Evolutionary conservation across 2,329 filamentous ascomycete species (phyloP).

Genomic region (Pseudogymnoascus sp.): DNA sequence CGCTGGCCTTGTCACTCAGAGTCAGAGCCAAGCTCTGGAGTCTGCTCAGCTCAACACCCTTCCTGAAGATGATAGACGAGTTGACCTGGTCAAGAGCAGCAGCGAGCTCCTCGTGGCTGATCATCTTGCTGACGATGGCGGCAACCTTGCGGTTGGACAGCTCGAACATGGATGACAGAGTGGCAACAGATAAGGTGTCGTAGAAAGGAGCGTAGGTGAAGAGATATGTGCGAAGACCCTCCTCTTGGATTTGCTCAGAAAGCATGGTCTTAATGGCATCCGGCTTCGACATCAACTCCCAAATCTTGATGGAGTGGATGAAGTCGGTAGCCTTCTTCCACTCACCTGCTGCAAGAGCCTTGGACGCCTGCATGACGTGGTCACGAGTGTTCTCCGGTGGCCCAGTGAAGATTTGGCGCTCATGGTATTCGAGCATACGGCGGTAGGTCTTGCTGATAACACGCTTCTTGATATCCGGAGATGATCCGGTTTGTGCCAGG

Average conservation of each 20-base stretch:
- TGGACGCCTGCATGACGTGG: conserved; percentile 98
- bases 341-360: conserved; percentile 90
- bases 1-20: conserved; percentile 90
- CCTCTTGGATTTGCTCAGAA: conserved; percentile 95
- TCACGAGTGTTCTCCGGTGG: conserved; percentile 98
- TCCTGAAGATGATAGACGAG: conserved; percentile 95
- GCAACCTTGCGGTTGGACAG: conserved; percentile 81
- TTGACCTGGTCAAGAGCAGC: conserved; percentile 97
- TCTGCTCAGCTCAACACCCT: conserved; percentile 94
- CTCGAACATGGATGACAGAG: conserved; percentile 91
- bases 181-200: conserved; percentile 83
- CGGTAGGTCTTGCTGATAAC: conserved; percentile 99
- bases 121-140: conserved; percentile 98
- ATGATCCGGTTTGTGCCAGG: conserved; percentile 91
- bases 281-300: conserved; percentile 90
- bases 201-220: conserved; percentile 99
- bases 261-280: conserved; percentile 97
- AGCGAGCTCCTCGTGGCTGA: conserved; percentile 94
- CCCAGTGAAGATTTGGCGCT: conserved; percentile 97
- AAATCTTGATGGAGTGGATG: conserved; percentile 98
- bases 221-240: conserved; percentile 94
- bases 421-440: conserved; percentile 98
- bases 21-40: conserved; percentile 92
- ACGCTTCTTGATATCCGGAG: conserved; percentile 92
- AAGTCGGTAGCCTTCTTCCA: conserved; percentile 95